Evolutionary conservation across 257 asterid species (phyloP).

Genomic region (Solanum rostratum): DNA sequence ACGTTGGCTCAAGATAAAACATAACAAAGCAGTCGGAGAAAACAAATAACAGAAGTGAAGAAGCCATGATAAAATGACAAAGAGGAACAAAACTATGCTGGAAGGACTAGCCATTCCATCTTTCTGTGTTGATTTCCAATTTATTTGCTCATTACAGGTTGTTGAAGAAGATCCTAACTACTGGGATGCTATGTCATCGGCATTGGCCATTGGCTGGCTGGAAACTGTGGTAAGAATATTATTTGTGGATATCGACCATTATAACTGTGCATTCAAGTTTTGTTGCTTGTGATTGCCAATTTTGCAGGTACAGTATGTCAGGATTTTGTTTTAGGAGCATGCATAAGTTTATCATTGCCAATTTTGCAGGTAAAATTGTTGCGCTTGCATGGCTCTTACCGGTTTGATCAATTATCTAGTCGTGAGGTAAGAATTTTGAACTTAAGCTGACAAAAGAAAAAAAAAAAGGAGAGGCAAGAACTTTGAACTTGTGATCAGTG

Average conservation of each 20-base stretch:
- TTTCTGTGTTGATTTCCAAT: neutral
- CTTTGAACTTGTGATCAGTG: neutral
- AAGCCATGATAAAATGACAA: neutral
- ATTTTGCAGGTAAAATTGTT: slow-evolving; percentile 63
- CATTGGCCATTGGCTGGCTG: slow-evolving; percentile 93
- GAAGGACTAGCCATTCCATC: neutral
- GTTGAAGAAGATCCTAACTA: slow-evolving; percentile 82
- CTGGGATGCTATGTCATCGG: slow-evolving; percentile 85
- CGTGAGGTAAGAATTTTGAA: slow-evolving; percentile 53
- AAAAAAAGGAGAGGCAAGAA: neutral
- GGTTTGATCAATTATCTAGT: slow-evolving; percentile 62
- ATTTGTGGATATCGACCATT: neutral
- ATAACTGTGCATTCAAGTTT: neutral
- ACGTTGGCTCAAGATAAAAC: neutral
- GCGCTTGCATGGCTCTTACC: slow-evolving; percentile 91
- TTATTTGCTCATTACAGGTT: slow-evolving; percentile 30
- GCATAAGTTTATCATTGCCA: neutral
- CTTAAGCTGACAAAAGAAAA: neutral
- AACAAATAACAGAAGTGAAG: neutral
- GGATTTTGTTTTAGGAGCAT: neutral
- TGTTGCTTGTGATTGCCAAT: neutral
- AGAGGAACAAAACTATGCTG: neutral
- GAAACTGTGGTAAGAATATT: slow-evolving; percentile 60
- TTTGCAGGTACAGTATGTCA: too few species aligned
- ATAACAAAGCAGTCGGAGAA: neutral